Percentiles rank a stretch among this genome's conserved stretches.
These are phyloP conservation scores for Rhodamnia rubescens DNA, from an alignment of 345 rosid genomes.

Conservation along the genomic window DNA sequence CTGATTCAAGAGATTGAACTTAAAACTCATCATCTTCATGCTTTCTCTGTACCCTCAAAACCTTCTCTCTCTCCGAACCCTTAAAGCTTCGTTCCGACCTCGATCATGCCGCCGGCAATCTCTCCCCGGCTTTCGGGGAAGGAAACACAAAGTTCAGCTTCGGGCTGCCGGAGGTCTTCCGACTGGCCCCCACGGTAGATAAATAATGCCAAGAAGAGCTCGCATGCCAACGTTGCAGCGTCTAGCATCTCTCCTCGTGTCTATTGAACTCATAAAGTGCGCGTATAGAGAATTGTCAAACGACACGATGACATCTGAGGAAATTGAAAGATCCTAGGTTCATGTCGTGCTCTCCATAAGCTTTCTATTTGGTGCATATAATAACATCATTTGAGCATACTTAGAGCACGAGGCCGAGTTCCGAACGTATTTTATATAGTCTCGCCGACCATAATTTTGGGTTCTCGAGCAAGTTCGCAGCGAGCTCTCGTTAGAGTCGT, in stretches of 20 bases:
- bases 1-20: background rate
- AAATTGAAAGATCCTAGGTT: background rate
- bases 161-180: too few species aligned
- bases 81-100: too few species aligned
- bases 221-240: too few species aligned
- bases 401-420: background rate
- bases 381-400: background rate
- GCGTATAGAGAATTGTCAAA: background rate
- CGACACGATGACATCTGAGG: background rate
- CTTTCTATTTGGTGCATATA: background rate
- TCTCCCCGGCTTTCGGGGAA: too few species aligned
- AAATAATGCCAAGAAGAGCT: too few species aligned
- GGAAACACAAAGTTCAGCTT: too few species aligned
- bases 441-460: background rate
- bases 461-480: background rate
- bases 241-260: too few species aligned
- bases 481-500: background rate
- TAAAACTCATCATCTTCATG: background rate
- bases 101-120: too few species aligned
- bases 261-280: too few species aligned
- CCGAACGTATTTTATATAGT: background rate
- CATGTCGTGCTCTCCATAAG: background rate
- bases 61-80: too few species aligned
- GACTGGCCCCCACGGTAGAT: too few species aligned
- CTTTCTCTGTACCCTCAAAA: too few species aligned